Conservation (phyloP, 1,139 yeast genomes). For the Yamadazyma spencermartinsiae region DNA sequence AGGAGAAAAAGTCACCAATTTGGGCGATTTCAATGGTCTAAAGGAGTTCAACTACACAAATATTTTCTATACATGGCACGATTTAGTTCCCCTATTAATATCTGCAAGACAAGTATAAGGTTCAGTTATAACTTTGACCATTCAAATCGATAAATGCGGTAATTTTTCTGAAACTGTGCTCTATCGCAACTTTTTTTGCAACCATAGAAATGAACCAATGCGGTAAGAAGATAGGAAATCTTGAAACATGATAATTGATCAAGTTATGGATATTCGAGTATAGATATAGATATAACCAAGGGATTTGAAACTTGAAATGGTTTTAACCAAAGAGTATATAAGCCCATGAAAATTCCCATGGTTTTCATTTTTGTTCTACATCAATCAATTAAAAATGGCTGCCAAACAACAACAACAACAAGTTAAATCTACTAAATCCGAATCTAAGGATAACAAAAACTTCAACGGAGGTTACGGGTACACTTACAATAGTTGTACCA, state of each 20-base stretch:
- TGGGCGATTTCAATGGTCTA: constrained; percentile 5
- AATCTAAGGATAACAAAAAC: constrained; percentile 14
- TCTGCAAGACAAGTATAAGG: neutral
- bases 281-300: too few relatives aligned
- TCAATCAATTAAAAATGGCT: constrained; percentile 12
- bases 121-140: constrained; percentile 1
- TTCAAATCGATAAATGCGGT: neutral
- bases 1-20: constrained; percentile 6
- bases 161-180: constrained; percentile 3
- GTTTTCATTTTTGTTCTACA: neutral
- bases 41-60: too few relatives aligned
- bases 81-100: neutral
- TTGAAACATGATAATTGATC: too few relatives aligned
- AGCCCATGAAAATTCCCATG: neutral
- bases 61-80: too few relatives aligned
- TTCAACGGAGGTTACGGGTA: constrained; percentile 8
- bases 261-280: too few relatives aligned
- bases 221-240: constrained; percentile 2
- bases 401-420: constrained; percentile 14
- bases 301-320: neutral
- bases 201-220: constrained; percentile 2
- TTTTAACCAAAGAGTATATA: constrained; percentile 4
- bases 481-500: constrained; percentile 12
- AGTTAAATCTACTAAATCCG: constrained; percentile 9
- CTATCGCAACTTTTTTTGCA: neutral